These are phyloP conservation scores for Neurospora sp. DNA, from an alignment of 495 filamentous ascomycete genomes.

Conservation along the genomic window DNA sequence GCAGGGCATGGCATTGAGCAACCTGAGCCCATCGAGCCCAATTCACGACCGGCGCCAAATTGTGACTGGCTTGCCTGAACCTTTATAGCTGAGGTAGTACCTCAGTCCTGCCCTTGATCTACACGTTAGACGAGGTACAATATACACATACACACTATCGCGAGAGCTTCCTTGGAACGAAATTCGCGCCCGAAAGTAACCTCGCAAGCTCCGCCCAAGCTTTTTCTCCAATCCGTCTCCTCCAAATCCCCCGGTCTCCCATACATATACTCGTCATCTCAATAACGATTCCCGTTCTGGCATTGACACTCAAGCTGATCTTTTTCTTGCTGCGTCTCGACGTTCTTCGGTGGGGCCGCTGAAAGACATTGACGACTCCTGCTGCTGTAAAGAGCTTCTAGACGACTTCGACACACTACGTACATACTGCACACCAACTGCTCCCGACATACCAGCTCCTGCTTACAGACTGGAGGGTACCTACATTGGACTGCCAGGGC, in stretches of 20 bases:
- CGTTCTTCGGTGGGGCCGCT: background rate
- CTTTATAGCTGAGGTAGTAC: background rate
- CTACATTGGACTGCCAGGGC: conserved; percentile 17
- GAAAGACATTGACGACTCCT: background rate
- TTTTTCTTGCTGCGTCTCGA: background rate
- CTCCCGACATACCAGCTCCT: background rate
- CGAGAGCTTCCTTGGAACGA: background rate
- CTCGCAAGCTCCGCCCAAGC: background rate
- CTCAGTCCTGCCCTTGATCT: background rate
- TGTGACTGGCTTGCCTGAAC: background rate
- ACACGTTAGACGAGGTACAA: background rate
- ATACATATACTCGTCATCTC: background rate
- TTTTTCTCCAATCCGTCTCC: background rate
- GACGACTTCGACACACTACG: background rate
- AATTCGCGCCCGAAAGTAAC: background rate
- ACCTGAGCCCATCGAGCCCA: background rate
- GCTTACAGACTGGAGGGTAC: background rate
- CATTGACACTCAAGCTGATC: background rate
- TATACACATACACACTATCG: background rate
- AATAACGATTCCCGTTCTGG: background rate
- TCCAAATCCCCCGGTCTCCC: background rate
- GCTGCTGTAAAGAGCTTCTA: background rate
- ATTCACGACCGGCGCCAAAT: background rate
- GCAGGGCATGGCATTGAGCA: background rate
- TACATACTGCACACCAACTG: background rate